phyloP scores from a whole-genome alignment of 257 asterid genomes.

The Solanum appendiculatum region DNA sequence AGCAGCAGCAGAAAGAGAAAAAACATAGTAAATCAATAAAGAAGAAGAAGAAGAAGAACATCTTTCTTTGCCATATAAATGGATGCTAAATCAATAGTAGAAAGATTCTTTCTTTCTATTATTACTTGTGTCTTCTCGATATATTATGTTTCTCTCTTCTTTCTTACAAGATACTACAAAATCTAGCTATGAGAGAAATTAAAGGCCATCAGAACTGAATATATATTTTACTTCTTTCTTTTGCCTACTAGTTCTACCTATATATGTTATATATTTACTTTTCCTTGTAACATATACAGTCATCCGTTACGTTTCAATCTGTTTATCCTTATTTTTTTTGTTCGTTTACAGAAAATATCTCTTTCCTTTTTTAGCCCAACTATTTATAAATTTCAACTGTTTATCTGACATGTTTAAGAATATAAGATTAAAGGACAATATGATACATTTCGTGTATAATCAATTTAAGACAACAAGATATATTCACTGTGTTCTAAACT shows the following conservation, averaged over 20 bases:
- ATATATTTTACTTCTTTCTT: no score
- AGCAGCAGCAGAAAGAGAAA: slow-evolving; percentile 6
- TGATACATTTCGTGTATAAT: no score
- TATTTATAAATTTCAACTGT: not conserved
- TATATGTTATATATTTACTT: not conserved
- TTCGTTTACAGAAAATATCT: not conserved
- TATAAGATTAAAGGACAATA: no score
- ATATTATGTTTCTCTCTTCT: not conserved
- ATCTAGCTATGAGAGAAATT: not conserved
- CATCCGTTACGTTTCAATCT: not conserved
- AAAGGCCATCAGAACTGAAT: not conserved
- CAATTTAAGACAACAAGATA: not conserved
- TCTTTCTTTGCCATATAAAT: slow-evolving; percentile 36
- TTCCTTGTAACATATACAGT: not conserved
- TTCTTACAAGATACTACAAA: not conserved
- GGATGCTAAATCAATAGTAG: slow-evolving; percentile 24
- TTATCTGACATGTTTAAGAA: no score
- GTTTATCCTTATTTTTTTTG: not conserved
- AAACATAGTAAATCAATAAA: slow-evolving; percentile 13
- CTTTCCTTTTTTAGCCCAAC: not conserved
- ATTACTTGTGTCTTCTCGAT: not conserved
- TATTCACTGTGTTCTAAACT: not conserved
- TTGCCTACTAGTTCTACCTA: not conserved
- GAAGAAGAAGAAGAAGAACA: slow-evolving; percentile 13
- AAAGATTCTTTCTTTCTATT: not conserved